Base-by-base conservation (phyloP, 441 rosid genomes). In the Euphorbia schlechtendalii region DNA sequence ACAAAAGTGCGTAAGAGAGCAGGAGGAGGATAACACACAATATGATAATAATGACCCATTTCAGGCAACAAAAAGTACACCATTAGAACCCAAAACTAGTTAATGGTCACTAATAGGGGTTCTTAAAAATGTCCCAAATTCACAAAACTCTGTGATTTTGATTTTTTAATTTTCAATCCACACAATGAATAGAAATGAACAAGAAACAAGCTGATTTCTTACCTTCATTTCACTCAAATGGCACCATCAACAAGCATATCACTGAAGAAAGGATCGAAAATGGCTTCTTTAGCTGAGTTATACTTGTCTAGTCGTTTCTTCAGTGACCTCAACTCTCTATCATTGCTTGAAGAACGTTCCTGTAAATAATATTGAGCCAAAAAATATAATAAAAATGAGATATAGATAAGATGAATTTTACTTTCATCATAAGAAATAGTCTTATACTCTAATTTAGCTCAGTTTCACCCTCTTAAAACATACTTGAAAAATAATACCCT, bases 261-360 rank as follows among this genome's bases (percentile, higher is more conserved):
- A 32, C 73, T 52, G 74, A 88, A 87, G 78, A 88, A 85, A 56
- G 85, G 83, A 75, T 95, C 90, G 43, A 66, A 79, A 63, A 86
- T 72, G 25, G 94, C 86, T 66, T 94, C 94, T 73, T 76, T 88
- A 56, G 95, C 89, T 30, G 86, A 91, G 63, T 58, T 20, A 69
- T 82, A 91, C 78, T 83, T 79, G 72, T 86, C 90, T 59, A 91
- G 70, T 21, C 86, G 79, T 77, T 87, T 86, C 83, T 91, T 89
- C 76, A 89, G 54, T 17, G 96, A 85, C 56, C 87, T 74, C 67
- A 94, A 54, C 38, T 91, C 94, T 74, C 98, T 82, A 69, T 83
- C 84, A 11, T 84, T 66, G 43, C 77, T 87, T 0, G 86, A 76
- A 72, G 87, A 78, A 36, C 91, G 88, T 40, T 83, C 86, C 92